Base-by-base conservation (phyloP, 1,284 basidiomycete genomes). In the Pascua sp. region DNA sequence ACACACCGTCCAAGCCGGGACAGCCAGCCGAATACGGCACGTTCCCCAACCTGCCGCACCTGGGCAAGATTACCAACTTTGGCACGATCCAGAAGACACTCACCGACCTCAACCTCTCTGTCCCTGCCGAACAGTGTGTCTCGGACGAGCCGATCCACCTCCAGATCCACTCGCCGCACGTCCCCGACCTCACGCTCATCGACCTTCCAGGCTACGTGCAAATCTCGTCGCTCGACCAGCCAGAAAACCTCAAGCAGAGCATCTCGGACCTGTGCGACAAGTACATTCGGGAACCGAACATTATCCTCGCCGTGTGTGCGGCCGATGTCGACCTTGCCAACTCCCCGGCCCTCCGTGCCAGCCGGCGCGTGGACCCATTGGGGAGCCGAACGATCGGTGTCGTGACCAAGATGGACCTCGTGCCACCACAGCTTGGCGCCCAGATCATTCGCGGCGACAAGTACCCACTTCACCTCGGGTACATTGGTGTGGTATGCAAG, bases 271-370 rank as follows among this genome's bases (percentile, higher is more conserved):
- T 99, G 0, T 98, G 95, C 77, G 94, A 98, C 61, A 91, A 88
- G 76, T 99, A 99, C 77, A 98, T 98, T 68, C 86, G 89, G 40
- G 91, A 97, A 72, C 95, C 95, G 11, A 99, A 99, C 75, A 92
- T 99, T 73, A 91, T 98, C 66, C 84, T 99, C 13, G 95, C 96
- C 2, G 92, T 99, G 9, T 98, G 95, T 71, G 90, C 95, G 3
- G 95, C 96, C 9, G 94, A 98, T 76, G 96, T 99, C 55, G 96
- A 99, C 79, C 82, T 99, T 9, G 95, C 95, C 59, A 99, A 99
- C 77, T 97, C 92, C 1, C 95, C 96, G 4, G 95, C 96, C 0
- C 79, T 99, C 47, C 83, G 93, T 41, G 93, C 96, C 0, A 94
- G 90, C 72, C 83, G 93, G 47, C 89, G 90, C 62, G 91, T 98